Base-by-base conservation (phyloP, 2,329 filamentous ascomycete genomes). In the Calonectria multiphialidica region DNA sequence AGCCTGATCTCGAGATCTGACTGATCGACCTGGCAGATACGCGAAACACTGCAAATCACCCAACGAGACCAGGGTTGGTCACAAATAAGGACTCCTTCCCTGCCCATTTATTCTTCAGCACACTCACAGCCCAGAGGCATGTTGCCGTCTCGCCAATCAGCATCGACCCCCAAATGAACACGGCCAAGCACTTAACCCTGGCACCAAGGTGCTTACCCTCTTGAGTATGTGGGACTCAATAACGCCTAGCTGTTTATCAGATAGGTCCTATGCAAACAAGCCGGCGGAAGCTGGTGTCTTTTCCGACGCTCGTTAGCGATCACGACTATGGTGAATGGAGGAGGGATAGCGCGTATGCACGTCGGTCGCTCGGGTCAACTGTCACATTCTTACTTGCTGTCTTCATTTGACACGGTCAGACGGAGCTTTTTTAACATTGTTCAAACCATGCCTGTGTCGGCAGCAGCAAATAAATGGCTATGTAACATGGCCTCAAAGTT, bases 1-100 rank as follows among this genome's bases (percentile, higher is more conserved):
- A 67, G 67, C 50, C 50, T 72, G 44, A 40, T 70, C 66, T 66
- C 49, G 37, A 57, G 33, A 76, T 62, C 71, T 62, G 65, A 69
- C 76, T 66, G 53, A 66, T 78, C 59, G 74, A 65, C 72, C 72
- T 50, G 49, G 50, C 40, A 78, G 75, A 76, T 77, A 63, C 66
- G 37, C 71, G 69, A 50, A 68, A 71, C 64, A 44, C 66, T 68
- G 62, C 55, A 47, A 61, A 64, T 57, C 49, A 44, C 30, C 66
- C 59, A 53, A 42, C 68, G 23, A 64, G 66, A 70, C 70, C 66
- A 66, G 72, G 74, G 67, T 65, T 71, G 4, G 42, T 55, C 35
- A 47, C 47, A 57, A 55, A 28, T 66, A 64, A 66, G 49, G 35
- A 53, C 62, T 37, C n/a, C 33, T 68, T 50, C 57, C 30, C 45